Evolutionary conservation across 1,139 yeast species (phyloP).

Genomic region (Hansenula anomala): DNA sequence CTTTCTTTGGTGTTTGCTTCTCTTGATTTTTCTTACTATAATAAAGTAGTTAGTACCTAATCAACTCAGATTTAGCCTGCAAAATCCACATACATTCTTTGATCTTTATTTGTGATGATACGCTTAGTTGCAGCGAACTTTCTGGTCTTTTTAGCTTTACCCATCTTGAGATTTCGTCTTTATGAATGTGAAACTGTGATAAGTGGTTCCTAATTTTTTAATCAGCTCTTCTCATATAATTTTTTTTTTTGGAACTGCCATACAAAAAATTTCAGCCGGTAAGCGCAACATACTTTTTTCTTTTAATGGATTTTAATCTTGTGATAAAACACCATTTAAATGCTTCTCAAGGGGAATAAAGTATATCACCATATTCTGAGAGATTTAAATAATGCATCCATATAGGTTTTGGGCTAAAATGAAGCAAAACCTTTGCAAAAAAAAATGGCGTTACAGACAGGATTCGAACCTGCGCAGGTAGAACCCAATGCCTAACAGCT

Average conservation of each 20-base stretch:
- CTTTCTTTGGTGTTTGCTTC: slow-evolving; percentile 29
- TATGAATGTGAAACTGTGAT: too few relatives aligned
- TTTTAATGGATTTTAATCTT: too few relatives aligned
- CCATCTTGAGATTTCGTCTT: too few relatives aligned
- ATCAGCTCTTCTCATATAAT: not conserved
- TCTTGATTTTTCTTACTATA: slow-evolving; percentile 34
- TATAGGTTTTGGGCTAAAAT: too few relatives aligned
- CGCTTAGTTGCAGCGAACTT: slow-evolving; percentile 93
- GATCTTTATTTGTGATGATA: slow-evolving; percentile 68
- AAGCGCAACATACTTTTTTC: not conserved
- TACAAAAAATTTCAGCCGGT: not conserved
- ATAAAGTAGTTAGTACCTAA: slow-evolving; percentile 1
- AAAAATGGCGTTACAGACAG: slow-evolving; percentile 50
- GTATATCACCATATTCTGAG: too few relatives aligned
- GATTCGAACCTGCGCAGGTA: slow-evolving; percentile 64
- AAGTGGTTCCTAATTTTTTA: too few relatives aligned
- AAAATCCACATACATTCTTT: slow-evolving; percentile 40
- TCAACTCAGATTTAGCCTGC: not conserved
- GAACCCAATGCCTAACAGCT: slow-evolving; percentile 46
- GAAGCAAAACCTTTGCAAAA: slow-evolving; percentile 7
- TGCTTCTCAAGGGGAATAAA: too few relatives aligned
- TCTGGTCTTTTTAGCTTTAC: slow-evolving; percentile 94
- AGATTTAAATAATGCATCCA: too few relatives aligned
- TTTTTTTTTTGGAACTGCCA: not conserved
- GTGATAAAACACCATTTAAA: too few relatives aligned